Base-by-base conservation (phyloP, 1,139 yeast genomes). In the Sugiyamaella neomexicana region DNA sequence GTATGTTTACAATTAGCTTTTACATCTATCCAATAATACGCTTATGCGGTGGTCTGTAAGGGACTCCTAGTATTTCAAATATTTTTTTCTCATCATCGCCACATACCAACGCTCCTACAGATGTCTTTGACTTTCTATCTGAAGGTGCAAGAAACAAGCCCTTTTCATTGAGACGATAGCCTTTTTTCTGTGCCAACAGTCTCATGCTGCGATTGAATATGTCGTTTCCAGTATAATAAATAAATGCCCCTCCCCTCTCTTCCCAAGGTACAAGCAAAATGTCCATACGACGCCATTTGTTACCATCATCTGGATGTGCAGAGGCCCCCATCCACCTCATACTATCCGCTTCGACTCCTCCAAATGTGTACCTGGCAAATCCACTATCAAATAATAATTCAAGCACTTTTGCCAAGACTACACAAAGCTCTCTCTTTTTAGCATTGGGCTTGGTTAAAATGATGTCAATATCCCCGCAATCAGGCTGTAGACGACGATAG, bases 191-290 rank as follows among this genome's bases (percentile, higher is more conserved):
- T 0, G 87, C 87, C 37, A 74, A 61, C 42, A 73, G 59, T 38
- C 87, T 68, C 46, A 81, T 62, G 57, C 73, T 68, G 52, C 85
- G 75, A 64, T 82, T 83, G 64, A 82, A 81, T 32, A 75, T 73
- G 51, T 76, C 78, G 57, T 81, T 79, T 0, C 89, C 89, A 0
- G 83, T 81, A 55, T 80, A 83, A 63, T 83, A 83, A 15, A 83
- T 65, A 62, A 77, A 64, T 0, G 80, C 73, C 0, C 85, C 80
- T 0, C 87, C 89, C 12, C 75, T 61, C 54, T 78, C 77, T 1
- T 68, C 62, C 75, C 80, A 77, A 12, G 78, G 80, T 27, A 80
- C 80, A 10, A 76, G 65, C 38, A 83, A 68, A 45, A 83, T 74
- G 63, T 83, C 89, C 56, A 83, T 70, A 50, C 88, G 70, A 17